Evolutionary conservation across 371 early-diverging fungal genomes (phyloP).

Genomic region (Coemansia sp.): DNA sequence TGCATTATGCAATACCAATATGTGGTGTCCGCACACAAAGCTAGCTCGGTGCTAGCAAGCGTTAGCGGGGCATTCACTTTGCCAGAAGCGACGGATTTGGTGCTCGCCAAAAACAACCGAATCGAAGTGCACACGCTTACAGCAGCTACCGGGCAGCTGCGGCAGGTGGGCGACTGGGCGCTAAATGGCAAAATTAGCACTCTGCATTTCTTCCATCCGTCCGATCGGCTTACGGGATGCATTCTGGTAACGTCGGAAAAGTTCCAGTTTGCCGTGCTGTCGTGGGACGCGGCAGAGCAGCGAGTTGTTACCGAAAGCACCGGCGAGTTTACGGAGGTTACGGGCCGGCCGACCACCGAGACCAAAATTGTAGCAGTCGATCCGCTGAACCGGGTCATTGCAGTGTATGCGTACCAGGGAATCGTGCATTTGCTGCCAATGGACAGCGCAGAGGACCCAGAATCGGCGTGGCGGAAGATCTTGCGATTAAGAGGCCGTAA

Average conservation of each 20-base stretch:
- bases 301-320: slow-evolving; percentile 61
- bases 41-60: slow-evolving; percentile 55
- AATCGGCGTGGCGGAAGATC: slow-evolving; percentile 13
- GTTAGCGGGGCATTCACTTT: slow-evolving; percentile 19
- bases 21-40: slow-evolving; percentile 61
- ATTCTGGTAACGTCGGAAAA: slow-evolving; percentile 62
- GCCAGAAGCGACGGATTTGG: slow-evolving; percentile 20
- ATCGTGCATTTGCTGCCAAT: slow-evolving; percentile 56
- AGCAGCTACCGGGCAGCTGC: slow-evolving; percentile 56
- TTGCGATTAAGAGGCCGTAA: neutral
- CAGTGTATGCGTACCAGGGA: slow-evolving; percentile 61
- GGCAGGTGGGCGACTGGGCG: slow-evolving; percentile 64
- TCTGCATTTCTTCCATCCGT: slow-evolving; percentile 48
- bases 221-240: slow-evolving; percentile 57
- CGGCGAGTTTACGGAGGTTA: slow-evolving; percentile 63
- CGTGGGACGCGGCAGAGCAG: slow-evolving; percentile 55
- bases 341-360: slow-evolving; percentile 55
- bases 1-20: slow-evolving; percentile 49
- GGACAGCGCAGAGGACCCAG: slow-evolving; percentile 25
- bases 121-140: slow-evolving; percentile 62
- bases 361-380: slow-evolving; percentile 57
- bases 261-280: slow-evolving; percentile 61
- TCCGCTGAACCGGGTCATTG: slow-evolving; percentile 54
- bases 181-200: slow-evolving; percentile 70
- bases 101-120: slow-evolving; percentile 61